phyloP scores from a whole-genome alignment of 129 eudicot genomes.

The Flaveria bidentis region DNA sequence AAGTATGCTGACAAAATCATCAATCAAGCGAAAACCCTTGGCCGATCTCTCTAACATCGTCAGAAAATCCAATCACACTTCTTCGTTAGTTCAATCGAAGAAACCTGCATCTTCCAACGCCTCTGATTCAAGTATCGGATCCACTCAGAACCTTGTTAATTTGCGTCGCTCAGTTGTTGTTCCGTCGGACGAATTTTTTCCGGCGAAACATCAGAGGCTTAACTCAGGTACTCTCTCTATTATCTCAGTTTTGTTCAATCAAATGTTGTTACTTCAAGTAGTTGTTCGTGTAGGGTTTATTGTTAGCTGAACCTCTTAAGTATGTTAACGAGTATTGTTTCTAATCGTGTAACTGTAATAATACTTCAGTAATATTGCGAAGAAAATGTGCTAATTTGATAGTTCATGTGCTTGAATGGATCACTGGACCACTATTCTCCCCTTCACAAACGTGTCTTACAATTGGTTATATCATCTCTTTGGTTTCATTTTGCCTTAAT shows the following conservation, averaged over 20 bases:
- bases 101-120: constrained; percentile 23
- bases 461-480: not conserved
- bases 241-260: not conserved
- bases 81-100: constrained; percentile 18
- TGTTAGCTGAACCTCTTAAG: constrained; percentile 8
- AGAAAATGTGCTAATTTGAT: not conserved
- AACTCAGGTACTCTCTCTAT: constrained; percentile 9
- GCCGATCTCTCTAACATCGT: constrained; percentile 35
- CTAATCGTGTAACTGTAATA: not conserved
- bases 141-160: constrained; percentile 22
- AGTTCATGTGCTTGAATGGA: not conserved
- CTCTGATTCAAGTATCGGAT: constrained; percentile 42
- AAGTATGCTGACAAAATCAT: constrained; percentile 25
- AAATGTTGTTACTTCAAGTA: not conserved
- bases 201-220: constrained; percentile 16
- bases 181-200: not conserved
- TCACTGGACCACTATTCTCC: not conserved
- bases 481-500: not conserved
- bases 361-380: not conserved
- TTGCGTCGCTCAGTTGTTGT: not conserved
- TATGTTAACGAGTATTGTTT: not conserved
- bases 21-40: constrained; percentile 35
- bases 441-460: not conserved
- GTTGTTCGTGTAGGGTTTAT: not conserved
- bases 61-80: constrained; percentile 10